Evolutionary conservation across 495 filamentous ascomycete species (phyloP).

Genomic region (Hyphodiscus hymeniophilus): DNA sequence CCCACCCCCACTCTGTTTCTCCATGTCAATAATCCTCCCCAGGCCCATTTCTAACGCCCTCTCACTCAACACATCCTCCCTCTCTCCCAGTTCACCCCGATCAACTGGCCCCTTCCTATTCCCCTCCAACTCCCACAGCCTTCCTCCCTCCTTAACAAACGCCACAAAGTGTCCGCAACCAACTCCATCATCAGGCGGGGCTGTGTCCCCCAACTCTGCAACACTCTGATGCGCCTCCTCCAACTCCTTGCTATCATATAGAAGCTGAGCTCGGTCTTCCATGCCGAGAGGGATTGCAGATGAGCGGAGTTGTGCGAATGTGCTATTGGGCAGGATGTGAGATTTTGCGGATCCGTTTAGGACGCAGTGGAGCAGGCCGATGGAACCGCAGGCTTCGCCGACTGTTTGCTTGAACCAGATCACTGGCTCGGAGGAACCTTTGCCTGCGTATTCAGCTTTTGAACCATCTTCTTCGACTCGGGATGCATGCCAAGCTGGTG

Average conservation of each 20-base stretch:
- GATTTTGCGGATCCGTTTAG: slow-evolving; percentile 48
- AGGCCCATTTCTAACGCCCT: slow-evolving; percentile 55
- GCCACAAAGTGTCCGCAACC: slow-evolving; percentile 59
- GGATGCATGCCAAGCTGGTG: slow-evolving; percentile 53
- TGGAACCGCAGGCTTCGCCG: slow-evolving; percentile 71
- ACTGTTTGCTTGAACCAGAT: slow-evolving; percentile 87
- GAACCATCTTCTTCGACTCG: slow-evolving; percentile 46
- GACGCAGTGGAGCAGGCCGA: slow-evolving; percentile 69
- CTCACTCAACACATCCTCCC: slow-evolving; percentile 64
- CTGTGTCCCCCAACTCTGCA: slow-evolving; percentile 58
- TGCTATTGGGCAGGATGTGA: slow-evolving; percentile 35
- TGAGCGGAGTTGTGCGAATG: slow-evolving; percentile 38
- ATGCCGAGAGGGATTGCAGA: slow-evolving; percentile 37
- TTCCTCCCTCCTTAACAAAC: slow-evolving; percentile 62
- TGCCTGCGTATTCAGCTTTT: slow-evolving; percentile 23
- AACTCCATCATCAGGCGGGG: slow-evolving; percentile 41
- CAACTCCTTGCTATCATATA: slow-evolving; percentile 61
- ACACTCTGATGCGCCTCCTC: slow-evolving; percentile 63
- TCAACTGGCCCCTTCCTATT: slow-evolving; percentile 62
- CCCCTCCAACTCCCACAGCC: slow-evolving; percentile 76
- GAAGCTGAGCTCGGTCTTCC: slow-evolving; percentile 52
- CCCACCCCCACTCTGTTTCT: slow-evolving; percentile 45
- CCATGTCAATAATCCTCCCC: slow-evolving; percentile 50
- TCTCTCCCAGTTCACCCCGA: slow-evolving; percentile 50
- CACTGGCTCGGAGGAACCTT: slow-evolving; percentile 39